Percentiles rank a stretch among this genome's conserved stretches.
Conservation (phyloP, 2,329 filamentous ascomycete genomes). For the Aspergillus sp. region DNA sequence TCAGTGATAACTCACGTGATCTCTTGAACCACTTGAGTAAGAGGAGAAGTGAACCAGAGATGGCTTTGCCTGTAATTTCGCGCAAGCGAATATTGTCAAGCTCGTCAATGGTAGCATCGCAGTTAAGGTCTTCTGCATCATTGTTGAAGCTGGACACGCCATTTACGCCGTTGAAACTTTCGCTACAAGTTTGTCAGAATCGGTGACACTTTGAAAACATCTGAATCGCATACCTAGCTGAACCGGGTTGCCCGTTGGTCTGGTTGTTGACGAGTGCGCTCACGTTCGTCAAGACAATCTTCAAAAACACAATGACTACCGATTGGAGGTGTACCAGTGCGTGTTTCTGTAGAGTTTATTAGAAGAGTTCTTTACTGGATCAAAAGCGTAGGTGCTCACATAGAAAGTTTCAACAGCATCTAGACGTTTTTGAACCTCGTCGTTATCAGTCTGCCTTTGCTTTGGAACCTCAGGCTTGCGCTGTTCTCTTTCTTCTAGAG, state of each 20-base stretch:
- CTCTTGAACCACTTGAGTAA: slow-evolving; percentile 95
- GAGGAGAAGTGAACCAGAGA: slow-evolving; percentile 85
- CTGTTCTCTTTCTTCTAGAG: slow-evolving; percentile 19
- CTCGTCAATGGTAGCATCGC: slow-evolving; percentile 62
- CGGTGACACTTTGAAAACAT: not conserved
- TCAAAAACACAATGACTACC: slow-evolving; percentile 86
- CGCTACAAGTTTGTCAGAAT: slow-evolving; percentile 18
- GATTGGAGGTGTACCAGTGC: slow-evolving; percentile 87
- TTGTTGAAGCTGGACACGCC: slow-evolving; percentile 21
- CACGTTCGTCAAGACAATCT: slow-evolving; percentile 82
- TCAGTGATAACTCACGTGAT: slow-evolving; percentile 67
- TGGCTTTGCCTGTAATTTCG: slow-evolving; percentile 87
- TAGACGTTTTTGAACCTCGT: slow-evolving; percentile 56
- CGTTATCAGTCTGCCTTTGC: slow-evolving; percentile 34
- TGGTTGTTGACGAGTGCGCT: slow-evolving; percentile 76
- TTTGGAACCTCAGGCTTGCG: slow-evolving; percentile 13
- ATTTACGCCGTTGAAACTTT: slow-evolving; percentile 27
- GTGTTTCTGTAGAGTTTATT: slow-evolving; percentile 54
- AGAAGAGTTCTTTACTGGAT: not conserved
- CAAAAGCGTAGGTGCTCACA: slow-evolving; percentile 53
- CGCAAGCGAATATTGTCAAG: slow-evolving; percentile 76
- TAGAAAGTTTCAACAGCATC: slow-evolving; percentile 80
- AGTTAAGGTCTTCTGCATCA: slow-evolving; percentile 26
- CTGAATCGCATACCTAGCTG: slow-evolving; percentile 46
- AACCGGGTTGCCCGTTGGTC: slow-evolving; percentile 44